Evolutionary conservation across 345 rosid genomes (phyloP).

Genomic region (Gossypium thurberi): DNA sequence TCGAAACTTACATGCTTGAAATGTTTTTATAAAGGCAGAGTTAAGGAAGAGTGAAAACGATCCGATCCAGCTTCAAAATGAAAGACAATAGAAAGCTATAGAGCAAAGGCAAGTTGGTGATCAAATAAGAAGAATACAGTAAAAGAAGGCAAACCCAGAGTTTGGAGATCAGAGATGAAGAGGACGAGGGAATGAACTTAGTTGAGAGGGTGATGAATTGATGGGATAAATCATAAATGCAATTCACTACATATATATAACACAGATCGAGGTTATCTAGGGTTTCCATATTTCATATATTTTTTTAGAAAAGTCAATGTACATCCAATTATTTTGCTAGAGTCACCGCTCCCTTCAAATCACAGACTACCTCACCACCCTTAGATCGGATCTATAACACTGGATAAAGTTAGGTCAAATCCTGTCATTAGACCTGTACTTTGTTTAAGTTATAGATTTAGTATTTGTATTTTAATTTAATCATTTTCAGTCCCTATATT

Average conservation of each 20-base stretch:
- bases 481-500: too few species aligned
- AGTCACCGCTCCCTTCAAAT: conserved; percentile 12
- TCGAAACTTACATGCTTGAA: conserved; percentile 20
- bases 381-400: background rate
- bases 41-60: conserved; percentile 15
- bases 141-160: background rate
- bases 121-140: background rate
- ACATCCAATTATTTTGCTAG: background rate
- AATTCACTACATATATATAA: background rate
- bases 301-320: conserved; percentile 27
- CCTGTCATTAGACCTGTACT: too few species aligned
- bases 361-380: conserved; percentile 12
- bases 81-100: background rate
- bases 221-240: background rate
- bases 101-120: background rate
- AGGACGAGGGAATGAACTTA: background rate
- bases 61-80: conserved; percentile 19
- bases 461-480: too few species aligned
- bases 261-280: conserved; percentile 13
- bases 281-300: background rate
- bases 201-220: background rate
- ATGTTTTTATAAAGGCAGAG: conserved; percentile 18
- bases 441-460: too few species aligned
- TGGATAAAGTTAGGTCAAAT: too few species aligned
- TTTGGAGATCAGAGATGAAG: background rate